Evolutionary conservation across 129 eudicot species (phyloP).

Genomic region (Lonicera japonica): DNA sequence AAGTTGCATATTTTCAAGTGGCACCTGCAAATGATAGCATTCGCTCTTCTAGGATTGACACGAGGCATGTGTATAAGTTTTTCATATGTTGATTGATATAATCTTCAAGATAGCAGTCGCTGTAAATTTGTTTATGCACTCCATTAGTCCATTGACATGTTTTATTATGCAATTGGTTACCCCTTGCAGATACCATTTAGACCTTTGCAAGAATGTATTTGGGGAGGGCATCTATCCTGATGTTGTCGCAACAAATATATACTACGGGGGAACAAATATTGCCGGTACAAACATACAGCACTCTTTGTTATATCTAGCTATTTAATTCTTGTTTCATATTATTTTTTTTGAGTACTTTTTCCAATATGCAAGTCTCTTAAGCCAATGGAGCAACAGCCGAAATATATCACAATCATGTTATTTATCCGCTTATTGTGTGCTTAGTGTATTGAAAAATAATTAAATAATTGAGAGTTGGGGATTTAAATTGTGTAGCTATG

Average conservation of each 20-base stretch:
- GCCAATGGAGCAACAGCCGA: not conserved
- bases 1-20: constrained; percentile 97
- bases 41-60: constrained; percentile 71
- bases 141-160: not conserved
- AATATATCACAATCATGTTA: not conserved
- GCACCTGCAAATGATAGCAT: constrained; percentile 87
- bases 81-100: not conserved
- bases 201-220: constrained; percentile 89
- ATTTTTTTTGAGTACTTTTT: not conserved
- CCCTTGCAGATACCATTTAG: constrained; percentile 87
- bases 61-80: constrained; percentile 39
- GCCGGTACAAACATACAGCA: constrained; percentile 48
- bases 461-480: too few species aligned
- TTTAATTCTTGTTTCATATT: not conserved
- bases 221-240: constrained; percentile 81
- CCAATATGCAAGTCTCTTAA: not conserved
- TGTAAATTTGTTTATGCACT: not conserved
- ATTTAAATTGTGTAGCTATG: too few species aligned
- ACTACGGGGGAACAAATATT: constrained; percentile 88
- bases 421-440: too few species aligned
- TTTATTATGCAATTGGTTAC: constrained; percentile 4
- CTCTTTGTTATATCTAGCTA: not conserved
- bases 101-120: not conserved
- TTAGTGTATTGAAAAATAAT: too few species aligned
- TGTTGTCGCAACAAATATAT: constrained; percentile 75